Conservation (phyloP, 75 land plant species). For the Pseudotsuga menziesii region DNA sequence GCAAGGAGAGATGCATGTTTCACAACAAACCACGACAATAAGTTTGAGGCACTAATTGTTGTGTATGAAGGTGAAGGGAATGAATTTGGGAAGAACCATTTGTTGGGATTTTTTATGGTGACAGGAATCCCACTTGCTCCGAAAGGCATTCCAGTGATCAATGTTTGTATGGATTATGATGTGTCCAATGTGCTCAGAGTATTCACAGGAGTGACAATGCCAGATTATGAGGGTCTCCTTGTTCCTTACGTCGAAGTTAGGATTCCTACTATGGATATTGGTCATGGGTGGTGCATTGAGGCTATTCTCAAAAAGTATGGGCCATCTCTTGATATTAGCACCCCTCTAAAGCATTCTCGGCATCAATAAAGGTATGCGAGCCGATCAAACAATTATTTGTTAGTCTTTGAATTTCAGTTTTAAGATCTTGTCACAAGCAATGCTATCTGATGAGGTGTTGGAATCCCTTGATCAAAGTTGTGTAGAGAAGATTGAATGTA, state of each 20-base stretch:
- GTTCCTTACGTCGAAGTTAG: conserved; percentile 46
- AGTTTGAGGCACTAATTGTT: conserved; percentile 42
- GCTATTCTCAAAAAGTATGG: conserved; percentile 44
- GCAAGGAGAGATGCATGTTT: conserved; percentile 46
- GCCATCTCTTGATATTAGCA: conserved; percentile 33
- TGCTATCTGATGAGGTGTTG: too few species aligned
- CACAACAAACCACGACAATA: conserved; percentile 47
- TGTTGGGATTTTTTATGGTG: conserved; percentile 66
- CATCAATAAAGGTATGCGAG: too few species aligned
- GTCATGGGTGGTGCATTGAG: conserved; percentile 69
- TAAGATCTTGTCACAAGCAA: too few species aligned
- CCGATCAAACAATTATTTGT: too few species aligned
- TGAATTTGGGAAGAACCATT: conserved; percentile 25
- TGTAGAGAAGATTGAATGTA: too few species aligned
- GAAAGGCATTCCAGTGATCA: conserved; percentile 48
- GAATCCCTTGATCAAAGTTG: too few species aligned
- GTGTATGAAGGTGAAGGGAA: conserved; percentile 64
- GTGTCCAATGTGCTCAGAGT: conserved; percentile 57
- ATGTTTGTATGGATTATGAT: conserved; percentile 61
- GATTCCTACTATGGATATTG: conserved; percentile 77
- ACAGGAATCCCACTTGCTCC: conserved; percentile 50
- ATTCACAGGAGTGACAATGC: conserved; percentile 39
- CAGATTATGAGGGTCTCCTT: conserved; percentile 13
- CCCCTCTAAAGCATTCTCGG: conserved; percentile 14
- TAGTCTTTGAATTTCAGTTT: too few species aligned